Evolutionary conservation across 495 filamentous ascomycete species (phyloP).

Genomic region (Parmelia sp.): DNA sequence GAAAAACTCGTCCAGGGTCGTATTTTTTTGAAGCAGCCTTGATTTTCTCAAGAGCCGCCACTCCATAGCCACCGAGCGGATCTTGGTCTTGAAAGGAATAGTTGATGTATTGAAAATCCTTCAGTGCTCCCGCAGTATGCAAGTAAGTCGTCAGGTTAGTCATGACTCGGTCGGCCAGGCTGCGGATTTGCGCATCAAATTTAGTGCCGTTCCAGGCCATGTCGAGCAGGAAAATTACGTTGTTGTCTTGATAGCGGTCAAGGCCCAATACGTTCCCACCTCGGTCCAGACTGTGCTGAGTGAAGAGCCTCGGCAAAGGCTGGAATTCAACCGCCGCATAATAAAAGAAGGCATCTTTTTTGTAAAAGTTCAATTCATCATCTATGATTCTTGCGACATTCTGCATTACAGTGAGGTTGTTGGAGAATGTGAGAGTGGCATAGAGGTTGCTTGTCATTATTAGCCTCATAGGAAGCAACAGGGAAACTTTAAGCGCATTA

Average conservation of each 20-base stretch:
- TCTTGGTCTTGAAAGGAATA: slow-evolving; percentile 29
- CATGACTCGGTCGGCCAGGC: slow-evolving; percentile 13
- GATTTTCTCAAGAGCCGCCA: slow-evolving; percentile 17
- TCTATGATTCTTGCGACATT: not conserved
- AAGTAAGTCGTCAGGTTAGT: slow-evolving; percentile 17
- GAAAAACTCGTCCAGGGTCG: slow-evolving; percentile 25
- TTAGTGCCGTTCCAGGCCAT: slow-evolving; percentile 24
- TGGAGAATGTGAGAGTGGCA: slow-evolving; percentile 6
- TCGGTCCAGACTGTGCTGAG: slow-evolving; percentile 1
- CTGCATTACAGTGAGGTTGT: slow-evolving; percentile 5
- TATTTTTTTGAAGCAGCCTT: slow-evolving; percentile 11
- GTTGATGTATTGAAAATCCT: slow-evolving; percentile 29
- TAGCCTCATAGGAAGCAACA: not conserved
- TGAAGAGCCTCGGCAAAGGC: slow-evolving; percentile 9
- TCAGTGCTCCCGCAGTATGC: slow-evolving; percentile 8
- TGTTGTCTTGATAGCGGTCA: slow-evolving; percentile 9
- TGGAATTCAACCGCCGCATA: slow-evolving; percentile 6
- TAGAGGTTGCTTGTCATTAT: slow-evolving; percentile 3
- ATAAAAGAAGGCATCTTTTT: not conserved
- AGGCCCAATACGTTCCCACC: slow-evolving; percentile 17
- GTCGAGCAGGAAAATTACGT: slow-evolving; percentile 14
- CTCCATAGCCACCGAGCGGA: slow-evolving; percentile 26
- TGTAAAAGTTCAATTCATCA: slow-evolving; percentile 3
- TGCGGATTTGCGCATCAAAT: slow-evolving; percentile 20
- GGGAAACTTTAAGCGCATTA: not conserved